Evolutionary conservation across 805 yeast genomes (phyloP).

Genomic region (Pichia cabralensis): DNA sequence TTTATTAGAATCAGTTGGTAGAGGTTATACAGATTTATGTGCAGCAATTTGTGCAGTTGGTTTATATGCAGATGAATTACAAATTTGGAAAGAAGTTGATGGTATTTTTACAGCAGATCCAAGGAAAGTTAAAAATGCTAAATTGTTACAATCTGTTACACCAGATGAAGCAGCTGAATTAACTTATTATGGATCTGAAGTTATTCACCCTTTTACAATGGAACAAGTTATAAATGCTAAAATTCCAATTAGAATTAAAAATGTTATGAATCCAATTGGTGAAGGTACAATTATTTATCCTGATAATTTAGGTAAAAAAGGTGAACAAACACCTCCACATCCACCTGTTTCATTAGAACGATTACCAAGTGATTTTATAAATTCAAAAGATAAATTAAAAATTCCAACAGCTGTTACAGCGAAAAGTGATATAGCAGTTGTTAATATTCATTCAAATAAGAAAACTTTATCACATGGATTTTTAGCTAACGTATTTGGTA

Average conservation of each 20-base stretch:
- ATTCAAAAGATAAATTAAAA: constrained; percentile 36
- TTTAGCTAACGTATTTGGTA: constrained; percentile 80
- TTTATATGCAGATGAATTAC: constrained; percentile 81
- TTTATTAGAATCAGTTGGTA: constrained; percentile 80
- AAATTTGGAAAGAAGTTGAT: constrained; percentile 98
- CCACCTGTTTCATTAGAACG: constrained; percentile 73
- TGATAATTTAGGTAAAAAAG: constrained; percentile 73
- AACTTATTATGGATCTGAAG: constrained; percentile 96
- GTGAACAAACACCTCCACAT: constrained; percentile 89
- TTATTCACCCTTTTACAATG: constrained; percentile 98
- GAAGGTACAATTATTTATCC: constrained; percentile 92
- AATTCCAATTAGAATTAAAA: constrained; percentile 93
- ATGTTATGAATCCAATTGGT: constrained; percentile 90
- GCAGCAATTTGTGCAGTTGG: constrained; percentile 97
- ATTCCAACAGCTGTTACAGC: constrained; percentile 95
- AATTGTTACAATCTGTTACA: constrained; percentile 77
- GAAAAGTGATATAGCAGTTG: constrained; percentile 82
- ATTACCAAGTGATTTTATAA: constrained; percentile 29
- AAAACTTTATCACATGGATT: constrained; percentile 92
- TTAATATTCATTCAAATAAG: constrained; percentile 89
- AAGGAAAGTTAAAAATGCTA: constrained; percentile 83
- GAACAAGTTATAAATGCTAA: constrained; percentile 95
- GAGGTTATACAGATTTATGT: constrained; percentile 96
- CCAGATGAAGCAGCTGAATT: constrained; percentile 99
- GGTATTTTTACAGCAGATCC: constrained; percentile 99